These are phyloP conservation scores for Ogataea kodamae DNA, from an alignment of 805 yeast genomes.

Conservation along the genomic window DNA sequence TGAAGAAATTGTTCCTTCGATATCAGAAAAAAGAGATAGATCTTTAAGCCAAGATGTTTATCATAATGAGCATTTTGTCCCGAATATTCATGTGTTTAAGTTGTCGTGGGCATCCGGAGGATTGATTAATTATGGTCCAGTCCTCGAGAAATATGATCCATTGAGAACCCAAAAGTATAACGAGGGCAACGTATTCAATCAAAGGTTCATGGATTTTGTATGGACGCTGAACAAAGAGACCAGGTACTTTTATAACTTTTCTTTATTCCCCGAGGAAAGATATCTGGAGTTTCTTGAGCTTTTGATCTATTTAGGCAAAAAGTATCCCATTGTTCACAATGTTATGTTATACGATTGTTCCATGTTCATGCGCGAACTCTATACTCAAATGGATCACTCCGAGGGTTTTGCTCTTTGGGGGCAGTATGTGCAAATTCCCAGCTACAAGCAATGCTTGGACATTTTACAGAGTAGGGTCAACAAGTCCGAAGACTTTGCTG, in stretches of 20 bases:
- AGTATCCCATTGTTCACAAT: background rate
- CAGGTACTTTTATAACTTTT: constrained; percentile 2
- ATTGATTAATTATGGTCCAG: too few relatives aligned
- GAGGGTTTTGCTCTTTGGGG: constrained; percentile 1
- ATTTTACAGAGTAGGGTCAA: background rate
- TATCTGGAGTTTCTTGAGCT: background rate
- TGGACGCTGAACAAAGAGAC: constrained; percentile 4
- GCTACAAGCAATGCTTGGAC: constrained; percentile 4
- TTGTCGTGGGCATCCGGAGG: too few relatives aligned
- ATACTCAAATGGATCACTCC: background rate
- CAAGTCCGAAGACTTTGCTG: constrained; percentile 2
- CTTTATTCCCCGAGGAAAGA: constrained; percentile 2
- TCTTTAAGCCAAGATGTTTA: too few relatives aligned
- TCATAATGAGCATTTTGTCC: too few relatives aligned
- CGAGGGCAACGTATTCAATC: background rate
- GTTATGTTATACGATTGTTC: constrained; percentile 2
- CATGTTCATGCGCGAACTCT: constrained; percentile 1
- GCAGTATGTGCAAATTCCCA: constrained; percentile 2
- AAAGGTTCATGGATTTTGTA: constrained; percentile 2
- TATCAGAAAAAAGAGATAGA: too few relatives aligned
- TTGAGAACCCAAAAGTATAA: background rate
- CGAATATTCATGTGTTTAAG: too few relatives aligned
- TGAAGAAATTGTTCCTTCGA: too few relatives aligned
- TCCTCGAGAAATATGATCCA: constrained; percentile 1
- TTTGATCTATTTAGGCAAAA: background rate